Evolutionary conservation across 495 filamentous ascomycete species (phyloP), one percentile per base, ranked within the genome.

Genomic region (Xeromyces bisporus): DNA sequence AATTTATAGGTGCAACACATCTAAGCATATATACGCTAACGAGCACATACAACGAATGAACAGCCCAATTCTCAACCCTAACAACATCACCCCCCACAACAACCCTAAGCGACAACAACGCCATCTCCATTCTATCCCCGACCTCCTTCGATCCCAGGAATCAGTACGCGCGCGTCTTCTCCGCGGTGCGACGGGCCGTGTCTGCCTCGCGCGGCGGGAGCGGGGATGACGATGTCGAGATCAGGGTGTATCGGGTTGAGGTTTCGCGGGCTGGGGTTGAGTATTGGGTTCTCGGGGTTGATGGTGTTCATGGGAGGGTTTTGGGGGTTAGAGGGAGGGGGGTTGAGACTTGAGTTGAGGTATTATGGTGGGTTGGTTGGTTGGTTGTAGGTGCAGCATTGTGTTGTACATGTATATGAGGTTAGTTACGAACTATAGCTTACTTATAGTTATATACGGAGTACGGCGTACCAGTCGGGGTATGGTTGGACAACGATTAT

Each of bases 301-400:
- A 59, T 52, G 62, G 40, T 43, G 56, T 48, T 24, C 52, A 44
- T 14, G 64, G 61, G 23, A 68, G 60, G 51, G 29, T 92, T 36
- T 70, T 92, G 3, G 83, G 83, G 5, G 53, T 76, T 26, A 83
- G 77, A 61, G 79, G 76, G 5, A 58, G 77, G 63, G 66, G 71
- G 23, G 59, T 91, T 46, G 83, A 89, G 66, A 75, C 66, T 37
- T 81, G 45, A 45, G 25, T 17, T 27, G n/a, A n/a, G n/a, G n/a
- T n/a, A n/a, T n/a, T n/a, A n/a, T n/a, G n/a, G n/a, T n/a, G n/a
- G n/a, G n/a, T n/a, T n/a, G n/a, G n/a, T n/a, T n/a, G n/a, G n/a
- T n/a, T n/a, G n/a, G n/a, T n/a, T n/a, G n/a, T n/a, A n/a, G n/a
- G n/a, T n/a, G n/a, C n/a, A n/a, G n/a, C n/a, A n/a, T n/a, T n/a